Evolutionary conservation across 805 yeast species (phyloP).

Genomic region (Kodamaea nitidulidarum): DNA sequence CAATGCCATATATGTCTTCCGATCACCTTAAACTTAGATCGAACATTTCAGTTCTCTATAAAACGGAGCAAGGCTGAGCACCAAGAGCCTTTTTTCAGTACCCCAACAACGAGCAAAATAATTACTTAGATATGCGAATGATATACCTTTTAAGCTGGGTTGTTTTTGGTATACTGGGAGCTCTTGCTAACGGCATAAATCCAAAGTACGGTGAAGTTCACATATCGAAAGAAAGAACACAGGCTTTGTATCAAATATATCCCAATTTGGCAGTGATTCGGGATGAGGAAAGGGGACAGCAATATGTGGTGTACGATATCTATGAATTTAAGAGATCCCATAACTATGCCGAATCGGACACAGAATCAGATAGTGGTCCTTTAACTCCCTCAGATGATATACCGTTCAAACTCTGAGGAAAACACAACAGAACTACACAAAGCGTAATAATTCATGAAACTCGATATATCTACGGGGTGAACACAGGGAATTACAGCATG

Average conservation of each 20-base stretch:
- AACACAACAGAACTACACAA: not conserved
- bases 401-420: constrained; percentile 2
- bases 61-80: no score
- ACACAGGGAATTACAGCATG: no score
- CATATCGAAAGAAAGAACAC: constrained; percentile 5
- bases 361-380: constrained; percentile 8
- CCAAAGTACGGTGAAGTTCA: constrained; percentile 7
- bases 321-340: constrained; percentile 8
- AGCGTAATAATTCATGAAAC: no score
- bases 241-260: constrained; percentile 6
- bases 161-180: not conserved
- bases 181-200: not conserved
- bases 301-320: constrained; percentile 8
- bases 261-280: constrained; percentile 8
- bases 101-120: not conserved
- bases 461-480: no score
- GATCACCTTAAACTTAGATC: no score
- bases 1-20: no score
- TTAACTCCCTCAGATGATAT: constrained; percentile 7
- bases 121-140: not conserved
- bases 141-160: not conserved
- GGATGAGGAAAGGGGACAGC: constrained; percentile 6
- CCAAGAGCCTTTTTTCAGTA: not conserved
- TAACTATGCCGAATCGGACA: constrained; percentile 8
- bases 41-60: no score